Percentiles rank a stretch among this genome's conserved stretches.
phyloP scores from a whole-genome alignment of 2,329 filamentous ascomycete species.

The Ophiostoma ulmi region DNA sequence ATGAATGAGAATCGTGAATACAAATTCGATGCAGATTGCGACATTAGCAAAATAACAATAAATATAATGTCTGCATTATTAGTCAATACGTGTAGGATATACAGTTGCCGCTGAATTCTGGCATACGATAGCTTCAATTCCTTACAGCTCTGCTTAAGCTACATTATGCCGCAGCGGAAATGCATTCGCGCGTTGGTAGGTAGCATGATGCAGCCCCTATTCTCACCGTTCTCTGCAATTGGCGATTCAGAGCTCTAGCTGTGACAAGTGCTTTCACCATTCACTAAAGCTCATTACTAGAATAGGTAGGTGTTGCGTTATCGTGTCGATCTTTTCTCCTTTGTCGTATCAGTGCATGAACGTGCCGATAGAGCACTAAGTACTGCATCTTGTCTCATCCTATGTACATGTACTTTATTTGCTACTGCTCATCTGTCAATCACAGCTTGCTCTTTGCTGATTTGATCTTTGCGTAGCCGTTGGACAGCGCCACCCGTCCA shows the following conservation, averaged over 20 bases:
- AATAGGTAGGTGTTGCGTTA: slow-evolving; percentile 10
- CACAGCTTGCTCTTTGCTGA: slow-evolving; percentile 24
- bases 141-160: neutral
- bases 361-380: too few relatives aligned
- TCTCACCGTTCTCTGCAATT: neutral
- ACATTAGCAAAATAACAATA: neutral
- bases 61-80: neutral
- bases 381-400: neutral
- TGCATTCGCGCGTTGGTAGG: neutral
- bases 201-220: neutral
- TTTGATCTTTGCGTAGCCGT: slow-evolving; percentile 29
- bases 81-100: neutral
- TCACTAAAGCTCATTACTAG: slow-evolving; percentile 14
- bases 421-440: neutral
- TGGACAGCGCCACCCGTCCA: slow-evolving; percentile 37
- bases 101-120: neutral
- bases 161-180: neutral
- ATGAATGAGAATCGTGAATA: neutral
- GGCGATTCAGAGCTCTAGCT: neutral
- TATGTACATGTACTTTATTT: neutral
- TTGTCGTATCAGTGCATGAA: neutral
- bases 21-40: neutral
- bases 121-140: neutral
- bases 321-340: neutral
- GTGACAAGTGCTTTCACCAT: neutral